Percentiles rank a stretch among this genome's conserved stretches.
Evolutionary conservation across 768 basidiomycete species (phyloP).

Genomic region (Neoboletus subvelutipes): DNA sequence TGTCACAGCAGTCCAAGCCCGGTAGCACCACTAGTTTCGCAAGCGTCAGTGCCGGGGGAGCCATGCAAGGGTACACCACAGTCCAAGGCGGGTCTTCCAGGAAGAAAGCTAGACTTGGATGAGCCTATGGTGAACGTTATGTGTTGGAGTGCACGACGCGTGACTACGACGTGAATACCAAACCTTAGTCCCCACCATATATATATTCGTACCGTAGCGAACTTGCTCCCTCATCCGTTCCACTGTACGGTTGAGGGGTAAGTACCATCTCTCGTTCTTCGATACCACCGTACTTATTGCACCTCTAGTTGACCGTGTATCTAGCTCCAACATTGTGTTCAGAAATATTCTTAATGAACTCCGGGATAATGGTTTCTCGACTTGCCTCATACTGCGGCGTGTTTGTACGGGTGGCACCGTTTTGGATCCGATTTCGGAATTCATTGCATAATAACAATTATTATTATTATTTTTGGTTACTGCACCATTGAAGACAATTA

Average conservation of each 20-base stretch:
- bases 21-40: constrained; percentile 64
- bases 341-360: not conserved
- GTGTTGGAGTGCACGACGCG: no score
- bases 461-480: not conserved
- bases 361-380: not conserved
- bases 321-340: no score
- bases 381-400: not conserved
- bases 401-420: not conserved
- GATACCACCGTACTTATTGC: no score
- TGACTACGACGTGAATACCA: no score
- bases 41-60: constrained; percentile 55
- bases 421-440: not conserved
- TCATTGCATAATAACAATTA: not conserved
- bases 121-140: constrained; percentile 4
- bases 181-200: no score
- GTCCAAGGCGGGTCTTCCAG: constrained; percentile 41
- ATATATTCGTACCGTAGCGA: no score
- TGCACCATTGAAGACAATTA: not conserved
- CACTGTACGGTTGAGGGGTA: no score
- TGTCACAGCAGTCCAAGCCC: constrained; percentile 44
- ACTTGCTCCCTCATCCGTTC: no score
- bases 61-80: constrained; percentile 29
- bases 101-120: constrained; percentile 63
- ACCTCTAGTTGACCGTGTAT: no score
- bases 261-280: no score